Conservation (phyloP, 2,329 filamentous ascomycete genomes). For the Fusarium sp. region DNA sequence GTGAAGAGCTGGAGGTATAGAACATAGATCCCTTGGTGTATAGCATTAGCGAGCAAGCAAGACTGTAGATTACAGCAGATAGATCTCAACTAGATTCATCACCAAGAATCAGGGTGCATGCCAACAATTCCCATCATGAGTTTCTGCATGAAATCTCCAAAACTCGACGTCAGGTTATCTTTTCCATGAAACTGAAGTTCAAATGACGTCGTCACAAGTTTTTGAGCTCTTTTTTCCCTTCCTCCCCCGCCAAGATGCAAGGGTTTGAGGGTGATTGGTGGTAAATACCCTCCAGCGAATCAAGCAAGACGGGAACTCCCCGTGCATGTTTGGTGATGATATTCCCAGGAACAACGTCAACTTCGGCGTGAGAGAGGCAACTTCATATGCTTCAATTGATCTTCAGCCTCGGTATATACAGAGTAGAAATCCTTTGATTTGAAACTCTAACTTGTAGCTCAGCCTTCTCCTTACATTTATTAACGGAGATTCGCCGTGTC, state of each 20-base stretch:
- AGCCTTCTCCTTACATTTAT: constrained; percentile 6
- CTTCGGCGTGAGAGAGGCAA: not conserved
- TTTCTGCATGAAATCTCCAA: not conserved
- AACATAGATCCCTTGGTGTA: not conserved
- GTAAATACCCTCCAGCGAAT: not conserved
- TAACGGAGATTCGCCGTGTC: constrained; percentile 2
- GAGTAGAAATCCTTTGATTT: not conserved
- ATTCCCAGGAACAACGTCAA: not conserved
- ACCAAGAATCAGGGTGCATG: not conserved
- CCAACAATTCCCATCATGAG: not conserved
- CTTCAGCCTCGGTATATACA: not conserved
- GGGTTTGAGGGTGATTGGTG: constrained; percentile 11
- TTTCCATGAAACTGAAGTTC: not conserved
- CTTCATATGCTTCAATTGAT: constrained; percentile 8
- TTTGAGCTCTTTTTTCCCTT: not conserved
- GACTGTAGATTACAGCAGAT: not conserved
- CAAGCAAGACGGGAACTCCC: not conserved
- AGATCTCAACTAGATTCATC: not conserved
- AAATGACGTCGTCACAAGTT: constrained; percentile 16
- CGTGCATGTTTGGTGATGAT: not conserved
- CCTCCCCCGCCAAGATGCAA: not conserved
- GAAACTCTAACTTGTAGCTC: not conserved
- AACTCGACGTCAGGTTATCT: not conserved
- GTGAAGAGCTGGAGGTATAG: not conserved
- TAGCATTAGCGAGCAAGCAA: not conserved